A percentile compares a stretch with the other conserved stretches of the same genome.
These are phyloP conservation scores for Hirsutella rhossiliensis DNA, from an alignment of 2,329 filamentous ascomycete species.

Conservation along the genomic window DNA sequence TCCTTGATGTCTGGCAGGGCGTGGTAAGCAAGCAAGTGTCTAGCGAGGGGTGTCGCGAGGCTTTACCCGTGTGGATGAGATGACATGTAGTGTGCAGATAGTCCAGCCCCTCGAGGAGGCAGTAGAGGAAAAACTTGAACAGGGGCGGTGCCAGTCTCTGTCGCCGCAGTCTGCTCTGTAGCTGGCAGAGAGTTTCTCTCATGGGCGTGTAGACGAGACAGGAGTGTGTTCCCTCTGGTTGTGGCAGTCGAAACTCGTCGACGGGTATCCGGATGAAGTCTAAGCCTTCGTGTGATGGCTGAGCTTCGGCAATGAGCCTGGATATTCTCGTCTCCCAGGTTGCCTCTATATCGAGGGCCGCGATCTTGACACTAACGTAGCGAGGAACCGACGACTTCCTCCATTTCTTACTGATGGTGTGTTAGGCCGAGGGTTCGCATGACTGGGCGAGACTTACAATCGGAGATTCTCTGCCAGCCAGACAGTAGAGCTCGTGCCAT, in stretches of 20 bases:
- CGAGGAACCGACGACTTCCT: slow-evolving; percentile 1
- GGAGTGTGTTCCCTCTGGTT: slow-evolving; percentile 7
- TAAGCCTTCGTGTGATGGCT: slow-evolving; percentile 7
- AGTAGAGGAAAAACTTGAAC: slow-evolving; percentile 7
- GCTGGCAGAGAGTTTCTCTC: slow-evolving; percentile 9
- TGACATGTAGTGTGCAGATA: slow-evolving; percentile 9
- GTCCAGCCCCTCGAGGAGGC: slow-evolving; percentile 9
- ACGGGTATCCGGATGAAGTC: slow-evolving; percentile 3
- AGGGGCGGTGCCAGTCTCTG: slow-evolving; percentile 4
- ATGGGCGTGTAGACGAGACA: slow-evolving; percentile 11
- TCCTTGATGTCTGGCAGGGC: slow-evolving; percentile 9
- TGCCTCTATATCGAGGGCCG: slow-evolving; percentile 7
- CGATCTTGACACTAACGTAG: slow-evolving; percentile 8
- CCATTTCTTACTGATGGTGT: background rate
- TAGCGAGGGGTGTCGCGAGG: background rate
- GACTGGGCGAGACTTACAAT: slow-evolving; percentile 3
- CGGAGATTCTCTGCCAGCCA: slow-evolving; percentile 20
- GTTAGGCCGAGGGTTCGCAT: background rate
- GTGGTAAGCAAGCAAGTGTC: background rate
- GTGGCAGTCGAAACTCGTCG: slow-evolving; percentile 7
- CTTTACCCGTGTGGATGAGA: slow-evolving; percentile 11
- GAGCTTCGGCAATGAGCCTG: slow-evolving; percentile 5
- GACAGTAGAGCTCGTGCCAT: slow-evolving; percentile 21
- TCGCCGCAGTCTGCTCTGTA: slow-evolving; percentile 6
- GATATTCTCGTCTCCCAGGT: slow-evolving; percentile 3